Conservation (phyloP, 2,329 filamentous ascomycete species). For the Diaporthe ampelina region DNA sequence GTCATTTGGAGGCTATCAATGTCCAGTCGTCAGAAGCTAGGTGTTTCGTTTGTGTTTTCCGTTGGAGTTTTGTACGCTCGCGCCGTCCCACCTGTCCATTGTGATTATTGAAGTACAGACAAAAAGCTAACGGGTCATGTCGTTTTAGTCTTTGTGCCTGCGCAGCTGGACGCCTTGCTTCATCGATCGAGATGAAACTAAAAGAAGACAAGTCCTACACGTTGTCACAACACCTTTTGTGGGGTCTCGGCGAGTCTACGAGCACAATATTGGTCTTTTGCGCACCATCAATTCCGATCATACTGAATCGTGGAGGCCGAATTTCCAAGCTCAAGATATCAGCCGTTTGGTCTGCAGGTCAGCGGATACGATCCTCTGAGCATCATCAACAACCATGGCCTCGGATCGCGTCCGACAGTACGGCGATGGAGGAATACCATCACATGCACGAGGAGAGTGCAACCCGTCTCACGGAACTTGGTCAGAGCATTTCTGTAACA, state of each 20-base stretch:
- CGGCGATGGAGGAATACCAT: background rate
- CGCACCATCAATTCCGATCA: background rate
- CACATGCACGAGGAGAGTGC: background rate
- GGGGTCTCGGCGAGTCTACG: background rate
- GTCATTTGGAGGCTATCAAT: background rate
- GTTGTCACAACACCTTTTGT: constrained; percentile 5
- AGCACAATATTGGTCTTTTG: constrained; percentile 9
- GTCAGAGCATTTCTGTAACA: background rate
- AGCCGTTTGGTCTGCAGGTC: background rate
- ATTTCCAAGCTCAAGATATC: background rate
- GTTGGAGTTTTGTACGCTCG: background rate
- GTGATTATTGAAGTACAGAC: no score
- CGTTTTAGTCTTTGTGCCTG: constrained; percentile 1
- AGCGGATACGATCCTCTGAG: background rate
- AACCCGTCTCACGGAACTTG: background rate
- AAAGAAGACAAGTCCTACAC: background rate
- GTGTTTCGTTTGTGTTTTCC: background rate
- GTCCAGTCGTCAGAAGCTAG: background rate
- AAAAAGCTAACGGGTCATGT: background rate
- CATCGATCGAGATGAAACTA: background rate
- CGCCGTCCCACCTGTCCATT: no score
- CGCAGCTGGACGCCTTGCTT: background rate
- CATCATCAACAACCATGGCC: background rate
- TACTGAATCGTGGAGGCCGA: background rate
- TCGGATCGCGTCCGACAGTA: background rate